phyloP scores from a whole-genome alignment of 2,329 filamentous ascomycete species.

The Pseudofabraea citricarpa region DNA sequence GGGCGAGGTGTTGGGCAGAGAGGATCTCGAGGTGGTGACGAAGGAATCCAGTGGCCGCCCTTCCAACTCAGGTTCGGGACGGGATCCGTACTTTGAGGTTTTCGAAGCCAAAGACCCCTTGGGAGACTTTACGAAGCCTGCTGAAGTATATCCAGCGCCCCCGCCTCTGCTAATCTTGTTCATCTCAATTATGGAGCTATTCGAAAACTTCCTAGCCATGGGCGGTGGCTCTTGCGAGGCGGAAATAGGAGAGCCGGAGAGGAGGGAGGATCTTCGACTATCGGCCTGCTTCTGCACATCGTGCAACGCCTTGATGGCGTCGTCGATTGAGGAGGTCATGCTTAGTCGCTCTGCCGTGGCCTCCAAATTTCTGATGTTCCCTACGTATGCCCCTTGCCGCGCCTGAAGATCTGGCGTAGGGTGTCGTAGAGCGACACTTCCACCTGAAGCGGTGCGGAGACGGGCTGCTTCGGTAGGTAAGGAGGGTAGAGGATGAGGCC shows the following conservation, averaged over 20 bases:
- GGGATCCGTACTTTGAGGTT: constrained; percentile 32
- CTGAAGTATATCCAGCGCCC: constrained; percentile 60
- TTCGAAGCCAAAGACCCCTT: constrained; percentile 57
- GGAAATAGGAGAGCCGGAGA: constrained; percentile 35
- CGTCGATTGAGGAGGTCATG: constrained; percentile 67
- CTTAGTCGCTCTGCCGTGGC: constrained; percentile 71
- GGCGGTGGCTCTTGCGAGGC: constrained; percentile 25
- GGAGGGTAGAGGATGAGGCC: background rate
- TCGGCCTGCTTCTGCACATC: constrained; percentile 66
- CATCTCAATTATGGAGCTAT: constrained; percentile 60
- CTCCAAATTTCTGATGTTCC: constrained; percentile 70
- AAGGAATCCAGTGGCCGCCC: constrained; percentile 28
- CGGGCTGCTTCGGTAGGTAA: constrained; percentile 11
- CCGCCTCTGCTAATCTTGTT: constrained; percentile 61
- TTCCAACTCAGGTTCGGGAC: constrained; percentile 29
- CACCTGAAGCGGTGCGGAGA: constrained; percentile 23
- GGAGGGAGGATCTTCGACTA: constrained; percentile 59
- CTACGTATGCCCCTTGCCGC: constrained; percentile 55
- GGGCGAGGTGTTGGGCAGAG: constrained; percentile 14
- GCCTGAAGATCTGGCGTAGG: constrained; percentile 58
- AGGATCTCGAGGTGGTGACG: constrained; percentile 16
- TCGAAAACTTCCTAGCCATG: constrained; percentile 40
- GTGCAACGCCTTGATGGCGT: constrained; percentile 71
- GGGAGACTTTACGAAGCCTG: constrained; percentile 63
- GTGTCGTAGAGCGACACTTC: constrained; percentile 39